Conservation (phyloP, 352 stramenopile species). For the Elongisporangium prolatum region DNA sequence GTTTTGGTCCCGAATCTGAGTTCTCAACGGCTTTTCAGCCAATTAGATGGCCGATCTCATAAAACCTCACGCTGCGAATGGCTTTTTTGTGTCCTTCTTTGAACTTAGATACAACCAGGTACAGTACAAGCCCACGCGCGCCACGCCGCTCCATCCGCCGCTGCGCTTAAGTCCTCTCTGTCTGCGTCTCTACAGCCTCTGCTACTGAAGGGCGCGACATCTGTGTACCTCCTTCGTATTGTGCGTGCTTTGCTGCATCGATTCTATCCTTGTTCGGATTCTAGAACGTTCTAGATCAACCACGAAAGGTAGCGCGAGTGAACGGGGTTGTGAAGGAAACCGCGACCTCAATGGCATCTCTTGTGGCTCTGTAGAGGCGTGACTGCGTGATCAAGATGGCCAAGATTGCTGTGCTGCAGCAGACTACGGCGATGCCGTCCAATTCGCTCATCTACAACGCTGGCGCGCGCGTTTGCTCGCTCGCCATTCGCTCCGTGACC, state of each 20-base stretch:
- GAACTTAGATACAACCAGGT: not conserved
- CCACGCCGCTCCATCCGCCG: not conserved
- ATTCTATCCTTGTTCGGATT: not conserved
- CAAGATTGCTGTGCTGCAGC: not conserved
- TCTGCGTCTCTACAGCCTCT: not conserved
- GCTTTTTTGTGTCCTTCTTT: not conserved
- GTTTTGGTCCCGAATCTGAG: not conserved
- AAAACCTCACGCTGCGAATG: not conserved
- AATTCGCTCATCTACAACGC: not conserved
- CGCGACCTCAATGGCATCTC: not conserved
- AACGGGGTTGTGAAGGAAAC: not conserved
- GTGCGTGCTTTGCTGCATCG: not conserved
- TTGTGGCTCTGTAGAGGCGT: not conserved
- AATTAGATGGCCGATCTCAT: not conserved
- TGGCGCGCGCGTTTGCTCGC: constrained; percentile 40
- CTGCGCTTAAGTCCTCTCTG: not conserved
- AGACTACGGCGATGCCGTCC: not conserved
- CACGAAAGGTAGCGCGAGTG: not conserved
- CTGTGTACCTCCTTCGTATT: not conserved
- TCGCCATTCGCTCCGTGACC: constrained; percentile 51
- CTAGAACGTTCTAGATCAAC: not conserved
- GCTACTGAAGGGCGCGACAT: not conserved
- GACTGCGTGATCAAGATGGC: not conserved
- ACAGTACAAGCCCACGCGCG: not conserved
- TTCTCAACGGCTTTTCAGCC: not conserved